Evolutionary conservation across 192 early-diverging fungal genomes (phyloP).

Genomic region (Backusella liffmaniae): DNA sequence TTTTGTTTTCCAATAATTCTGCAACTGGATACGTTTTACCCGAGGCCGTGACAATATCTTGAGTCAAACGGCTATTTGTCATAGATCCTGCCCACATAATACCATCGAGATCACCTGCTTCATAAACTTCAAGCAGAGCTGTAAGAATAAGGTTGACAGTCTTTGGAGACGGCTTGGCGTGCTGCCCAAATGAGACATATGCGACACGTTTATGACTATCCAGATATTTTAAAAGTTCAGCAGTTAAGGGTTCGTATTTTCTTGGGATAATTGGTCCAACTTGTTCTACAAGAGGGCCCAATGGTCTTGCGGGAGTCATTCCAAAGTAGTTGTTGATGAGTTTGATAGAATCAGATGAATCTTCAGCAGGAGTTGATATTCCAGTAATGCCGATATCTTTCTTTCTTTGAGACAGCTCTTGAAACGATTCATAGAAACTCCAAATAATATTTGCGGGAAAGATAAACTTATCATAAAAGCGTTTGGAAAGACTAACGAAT

Average conservation of each 20-base stretch:
- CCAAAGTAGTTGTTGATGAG: conserved; percentile 28
- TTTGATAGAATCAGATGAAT: conserved; percentile 8
- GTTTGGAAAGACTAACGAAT: not conserved
- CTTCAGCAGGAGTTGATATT: not conserved
- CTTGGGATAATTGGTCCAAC: conserved; percentile 31
- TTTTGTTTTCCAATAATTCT: not conserved
- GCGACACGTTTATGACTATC: conserved; percentile 16
- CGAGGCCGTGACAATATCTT: not conserved
- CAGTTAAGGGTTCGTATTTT: conserved; percentile 21
- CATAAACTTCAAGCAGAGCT: conserved; percentile 13
- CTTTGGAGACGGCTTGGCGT: not conserved
- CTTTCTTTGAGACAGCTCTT: conserved; percentile 4
- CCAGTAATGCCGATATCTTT: not conserved
- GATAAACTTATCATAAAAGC: conserved; percentile 17
- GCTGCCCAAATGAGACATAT: conserved; percentile 34
- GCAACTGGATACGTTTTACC: not conserved
- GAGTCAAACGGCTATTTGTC: not conserved
- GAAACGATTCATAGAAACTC: not conserved
- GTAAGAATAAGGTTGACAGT: conserved; percentile 12
- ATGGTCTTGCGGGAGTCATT: conserved; percentile 16
- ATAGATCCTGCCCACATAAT: conserved; percentile 28
- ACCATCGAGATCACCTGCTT: conserved; percentile 30
- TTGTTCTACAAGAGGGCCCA: conserved; percentile 27
- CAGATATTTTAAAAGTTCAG: conserved; percentile 12
- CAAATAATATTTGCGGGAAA: not conserved